A percentile compares a stretch with the other conserved stretches of the same genome.
phyloP scores from a whole-genome alignment of 257 asterid genomes.

The Pogostemon cablin region DNA sequence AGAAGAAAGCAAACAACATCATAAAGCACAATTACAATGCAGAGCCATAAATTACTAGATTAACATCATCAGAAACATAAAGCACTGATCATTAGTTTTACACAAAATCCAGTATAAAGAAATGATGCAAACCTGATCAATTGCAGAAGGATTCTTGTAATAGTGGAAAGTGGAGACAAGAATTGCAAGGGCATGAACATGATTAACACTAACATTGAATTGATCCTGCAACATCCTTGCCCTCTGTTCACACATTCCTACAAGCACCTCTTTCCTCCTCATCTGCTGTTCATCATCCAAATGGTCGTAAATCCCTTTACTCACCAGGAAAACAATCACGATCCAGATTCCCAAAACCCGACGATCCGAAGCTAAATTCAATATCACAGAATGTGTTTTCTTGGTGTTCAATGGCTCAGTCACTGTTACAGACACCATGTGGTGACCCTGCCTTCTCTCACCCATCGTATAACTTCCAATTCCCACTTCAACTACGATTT shows the following conservation, averaged over 20 bases:
- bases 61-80: too few species aligned
- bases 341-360: conserved; percentile 55
- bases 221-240: conserved; percentile 98
- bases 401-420: conserved; percentile 53
- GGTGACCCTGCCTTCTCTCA: conserved; percentile 60
- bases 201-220: conserved; percentile 88
- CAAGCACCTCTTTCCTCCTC: conserved; percentile 77
- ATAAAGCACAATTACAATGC: neutral
- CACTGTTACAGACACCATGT: conserved; percentile 60
- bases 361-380: conserved; percentile 37
- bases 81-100: neutral
- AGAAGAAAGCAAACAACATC: neutral
- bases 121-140: conserved; percentile 68
- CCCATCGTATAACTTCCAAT: conserved; percentile 47
- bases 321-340: conserved; percentile 32
- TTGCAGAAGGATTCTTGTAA: conserved; percentile 84
- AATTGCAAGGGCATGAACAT: conserved; percentile 93
- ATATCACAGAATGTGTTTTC: conserved; percentile 48
- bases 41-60: neutral
- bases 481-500: conserved; percentile 34
- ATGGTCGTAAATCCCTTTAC: conserved; percentile 40
- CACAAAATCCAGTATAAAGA: conserved; percentile 22
- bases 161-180: conserved; percentile 89
- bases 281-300: conserved; percentile 55
- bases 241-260: conserved; percentile 91